phyloP scores from a whole-genome alignment of 148 eudicot genomes.

The Silene conica region DNA sequence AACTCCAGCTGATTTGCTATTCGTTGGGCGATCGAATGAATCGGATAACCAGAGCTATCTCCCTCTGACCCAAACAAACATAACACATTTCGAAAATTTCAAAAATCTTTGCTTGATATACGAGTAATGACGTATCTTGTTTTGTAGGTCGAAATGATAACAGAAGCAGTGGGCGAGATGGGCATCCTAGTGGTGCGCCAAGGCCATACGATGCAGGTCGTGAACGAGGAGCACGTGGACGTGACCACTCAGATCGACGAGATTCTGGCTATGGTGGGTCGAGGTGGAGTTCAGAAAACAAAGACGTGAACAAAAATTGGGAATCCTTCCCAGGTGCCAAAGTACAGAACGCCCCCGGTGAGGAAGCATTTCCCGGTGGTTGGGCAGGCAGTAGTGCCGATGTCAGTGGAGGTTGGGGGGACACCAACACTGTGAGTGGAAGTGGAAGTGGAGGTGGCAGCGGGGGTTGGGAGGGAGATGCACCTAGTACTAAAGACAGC shows the following conservation, averaged over 20 bases:
- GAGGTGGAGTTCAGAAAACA: background rate
- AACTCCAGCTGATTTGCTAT: too few species aligned
- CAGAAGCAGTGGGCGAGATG: conserved; percentile 11
- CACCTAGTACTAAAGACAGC: background rate
- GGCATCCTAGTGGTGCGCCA: conserved; percentile 6
- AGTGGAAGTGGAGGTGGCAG: background rate
- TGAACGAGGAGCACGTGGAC: background rate
- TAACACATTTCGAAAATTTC: background rate
- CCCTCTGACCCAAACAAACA: background rate
- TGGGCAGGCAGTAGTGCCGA: conserved; percentile 33
- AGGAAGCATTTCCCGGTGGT: conserved; percentile 81
- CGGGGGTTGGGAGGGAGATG: background rate
- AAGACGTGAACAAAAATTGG: conserved; percentile 38
- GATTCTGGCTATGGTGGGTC: conserved; percentile 7
- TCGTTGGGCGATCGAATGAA: too few species aligned
- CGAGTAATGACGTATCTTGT: background rate
- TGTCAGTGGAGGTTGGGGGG: background rate
- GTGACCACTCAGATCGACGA: conserved; percentile 3
- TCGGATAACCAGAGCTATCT: too few species aligned
- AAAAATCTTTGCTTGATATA: background rate
- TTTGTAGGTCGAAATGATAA: conserved; percentile 9
- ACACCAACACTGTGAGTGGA: background rate
- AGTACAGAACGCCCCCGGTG: conserved; percentile 72
- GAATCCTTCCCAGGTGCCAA: conserved; percentile 76
- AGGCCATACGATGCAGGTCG: conserved; percentile 6